phyloP scores from a whole-genome alignment of 441 rosid species.

The Adansonia madagascariensis region DNA sequence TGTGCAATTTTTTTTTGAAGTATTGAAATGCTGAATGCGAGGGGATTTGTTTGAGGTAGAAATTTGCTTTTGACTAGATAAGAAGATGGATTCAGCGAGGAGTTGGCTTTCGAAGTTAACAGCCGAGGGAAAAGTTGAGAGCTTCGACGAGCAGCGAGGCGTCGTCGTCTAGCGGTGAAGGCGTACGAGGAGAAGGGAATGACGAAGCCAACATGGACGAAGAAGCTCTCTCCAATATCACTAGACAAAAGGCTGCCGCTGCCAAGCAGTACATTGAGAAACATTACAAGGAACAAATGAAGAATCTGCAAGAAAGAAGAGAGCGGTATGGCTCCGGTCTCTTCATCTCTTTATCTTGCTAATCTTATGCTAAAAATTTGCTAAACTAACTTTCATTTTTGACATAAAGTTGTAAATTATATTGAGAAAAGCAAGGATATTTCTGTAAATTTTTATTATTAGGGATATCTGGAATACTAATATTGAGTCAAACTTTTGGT shows the following conservation, averaged over 20 bases:
- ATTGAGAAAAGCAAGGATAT: background rate
- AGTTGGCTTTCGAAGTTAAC: constrained; percentile 84
- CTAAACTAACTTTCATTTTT: background rate
- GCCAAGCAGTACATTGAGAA: constrained; percentile 95
- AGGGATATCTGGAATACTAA: background rate
- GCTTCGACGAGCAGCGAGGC: constrained; percentile 48
- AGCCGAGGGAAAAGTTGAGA: constrained; percentile 74
- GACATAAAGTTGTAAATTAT: background rate
- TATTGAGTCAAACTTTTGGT: background rate
- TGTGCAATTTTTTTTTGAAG: background rate
- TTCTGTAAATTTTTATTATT: background rate
- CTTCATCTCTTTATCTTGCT: no score
- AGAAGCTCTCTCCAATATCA: constrained; percentile 63
- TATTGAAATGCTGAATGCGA: constrained; percentile 21
- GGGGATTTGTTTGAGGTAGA: constrained; percentile 17
- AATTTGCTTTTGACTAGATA: background rate
- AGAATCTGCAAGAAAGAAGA: constrained; percentile 82
- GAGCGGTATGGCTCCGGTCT: constrained; percentile 52
- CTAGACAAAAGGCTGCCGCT: constrained; percentile 89
- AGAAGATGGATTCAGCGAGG: constrained; percentile 82
- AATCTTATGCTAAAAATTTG: background rate
- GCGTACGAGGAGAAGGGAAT: constrained; percentile 30
- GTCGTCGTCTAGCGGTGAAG: constrained; percentile 30
- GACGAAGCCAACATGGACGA: constrained; percentile 43
- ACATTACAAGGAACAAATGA: constrained; percentile 96